Conservation (phyloP, 108 stramenopile genomes). For the Fragilaria radians region DNA sequence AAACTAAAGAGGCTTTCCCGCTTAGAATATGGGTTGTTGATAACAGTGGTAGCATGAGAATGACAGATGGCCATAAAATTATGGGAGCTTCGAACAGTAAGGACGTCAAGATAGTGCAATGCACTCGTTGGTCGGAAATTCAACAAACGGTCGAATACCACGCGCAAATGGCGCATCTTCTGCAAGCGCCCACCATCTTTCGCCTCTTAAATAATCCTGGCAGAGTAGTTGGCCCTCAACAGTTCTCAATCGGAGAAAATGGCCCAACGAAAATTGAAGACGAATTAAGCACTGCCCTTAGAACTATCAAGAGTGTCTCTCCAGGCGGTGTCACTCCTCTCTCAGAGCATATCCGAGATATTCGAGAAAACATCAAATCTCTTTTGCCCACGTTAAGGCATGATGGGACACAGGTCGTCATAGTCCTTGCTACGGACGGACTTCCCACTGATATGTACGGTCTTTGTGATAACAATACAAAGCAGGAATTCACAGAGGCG, state of each 20-base stretch:
- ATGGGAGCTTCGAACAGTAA: slow-evolving; percentile 28
- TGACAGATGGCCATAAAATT: slow-evolving; percentile 73
- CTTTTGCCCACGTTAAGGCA: slow-evolving; percentile 34
- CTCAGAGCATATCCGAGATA: slow-evolving; percentile 57
- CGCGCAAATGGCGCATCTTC: slow-evolving; percentile 33
- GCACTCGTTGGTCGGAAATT: slow-evolving; percentile 69
- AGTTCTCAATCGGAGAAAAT: slow-evolving; percentile 17
- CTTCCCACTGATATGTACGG: slow-evolving; percentile 67
- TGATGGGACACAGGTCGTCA: slow-evolving; percentile 62
- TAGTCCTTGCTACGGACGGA: slow-evolving; percentile 86
- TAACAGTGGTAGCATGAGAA: slow-evolving; percentile 67
- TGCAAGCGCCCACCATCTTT: slow-evolving; percentile 54
- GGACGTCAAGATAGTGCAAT: slow-evolving; percentile 35
- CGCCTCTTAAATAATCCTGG: slow-evolving; percentile 63
- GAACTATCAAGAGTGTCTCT: too few relatives aligned
- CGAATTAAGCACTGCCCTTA: slow-evolving; percentile 45
- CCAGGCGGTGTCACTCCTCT: slow-evolving; percentile 80
- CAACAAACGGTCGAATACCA: slow-evolving; percentile 49
- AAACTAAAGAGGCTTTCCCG: slow-evolving; percentile 36
- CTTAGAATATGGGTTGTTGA: slow-evolving; percentile 67
- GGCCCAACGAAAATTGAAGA: neutral
- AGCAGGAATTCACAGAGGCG: slow-evolving; percentile 35
- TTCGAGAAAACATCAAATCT: slow-evolving; percentile 45
- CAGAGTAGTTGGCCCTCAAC: slow-evolving; percentile 31
- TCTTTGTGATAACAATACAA: slow-evolving; percentile 7